A percentile compares a stretch with the other conserved stretches of the same genome.
These are phyloP conservation scores for Viola odorata DNA, from an alignment of 345 rosid species.

Conservation along the genomic window DNA sequence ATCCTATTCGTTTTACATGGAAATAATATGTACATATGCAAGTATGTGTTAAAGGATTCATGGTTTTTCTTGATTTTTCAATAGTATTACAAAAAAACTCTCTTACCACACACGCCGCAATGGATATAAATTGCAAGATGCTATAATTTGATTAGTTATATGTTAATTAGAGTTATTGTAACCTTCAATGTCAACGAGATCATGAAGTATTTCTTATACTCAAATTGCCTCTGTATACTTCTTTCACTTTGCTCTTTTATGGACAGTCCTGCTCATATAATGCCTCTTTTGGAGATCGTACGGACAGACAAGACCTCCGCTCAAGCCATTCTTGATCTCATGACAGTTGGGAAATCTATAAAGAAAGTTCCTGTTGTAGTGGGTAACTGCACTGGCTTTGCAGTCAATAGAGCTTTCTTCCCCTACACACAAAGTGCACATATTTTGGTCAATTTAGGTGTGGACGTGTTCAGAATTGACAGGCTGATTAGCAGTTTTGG, in stretches of 20 bases:
- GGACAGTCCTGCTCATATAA: slow-evolving; percentile 89
- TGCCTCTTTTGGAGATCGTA: slow-evolving; percentile 96
- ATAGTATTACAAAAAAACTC: too few species aligned
- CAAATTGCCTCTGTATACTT: slow-evolving; percentile 1
- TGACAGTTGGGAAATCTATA: slow-evolving; percentile 73
- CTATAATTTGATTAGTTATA: too few species aligned
- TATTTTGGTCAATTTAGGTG: slow-evolving; percentile 67
- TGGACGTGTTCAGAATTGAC: slow-evolving; percentile 89
- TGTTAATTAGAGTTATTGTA: too few species aligned
- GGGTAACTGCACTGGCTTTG: slow-evolving; percentile 93
- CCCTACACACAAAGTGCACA: slow-evolving; percentile 76
- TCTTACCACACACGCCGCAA: too few species aligned
- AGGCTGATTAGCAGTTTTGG: slow-evolving; percentile 69
- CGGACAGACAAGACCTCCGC: slow-evolving; percentile 75
- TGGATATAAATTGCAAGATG: too few species aligned
- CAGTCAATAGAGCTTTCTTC: slow-evolving; percentile 87
- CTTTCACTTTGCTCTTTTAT: slow-evolving; percentile 18
- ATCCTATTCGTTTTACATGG: too few species aligned
- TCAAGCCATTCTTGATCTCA: slow-evolving; percentile 86
- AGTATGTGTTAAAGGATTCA: too few species aligned
- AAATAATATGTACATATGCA: too few species aligned
- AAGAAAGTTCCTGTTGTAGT: slow-evolving; percentile 95
- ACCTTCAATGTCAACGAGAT: background rate
- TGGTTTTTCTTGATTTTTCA: too few species aligned
- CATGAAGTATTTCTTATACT: background rate